Evolutionary conservation across 768 basidiomycete genomes (phyloP).

Genomic region (Phaeolepiota aurea): DNA sequence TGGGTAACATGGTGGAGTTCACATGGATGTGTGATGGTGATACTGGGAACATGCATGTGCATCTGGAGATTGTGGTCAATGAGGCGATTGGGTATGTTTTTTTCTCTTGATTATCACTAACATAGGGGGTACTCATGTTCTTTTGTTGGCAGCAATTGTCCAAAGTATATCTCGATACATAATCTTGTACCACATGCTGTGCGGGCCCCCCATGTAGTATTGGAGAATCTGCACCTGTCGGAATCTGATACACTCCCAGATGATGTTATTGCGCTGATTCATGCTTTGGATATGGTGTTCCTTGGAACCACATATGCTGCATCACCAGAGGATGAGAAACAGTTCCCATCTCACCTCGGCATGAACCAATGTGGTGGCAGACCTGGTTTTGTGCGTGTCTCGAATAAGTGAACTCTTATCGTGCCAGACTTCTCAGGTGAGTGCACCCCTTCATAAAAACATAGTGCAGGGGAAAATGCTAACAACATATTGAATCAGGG

Average conservation of each 20-base stretch:
- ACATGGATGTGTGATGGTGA: no score
- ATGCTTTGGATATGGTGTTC: constrained; percentile 43
- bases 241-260: constrained; percentile 35
- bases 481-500: no score
- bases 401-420: constrained; percentile 44
- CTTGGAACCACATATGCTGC: constrained; percentile 45
- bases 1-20: constrained; percentile 33
- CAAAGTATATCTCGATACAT: constrained; percentile 59
- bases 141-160: constrained; percentile 43
- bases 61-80: constrained; percentile 38
- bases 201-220: constrained; percentile 27
- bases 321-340: constrained; percentile 21
- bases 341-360: constrained; percentile 49
- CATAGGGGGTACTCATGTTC: not conserved
- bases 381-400: constrained; percentile 57
- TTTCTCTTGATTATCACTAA: not conserved
- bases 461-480: no score
- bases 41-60: constrained; percentile 12
- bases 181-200: constrained; percentile 35
- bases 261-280: constrained; percentile 39
- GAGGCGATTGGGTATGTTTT: constrained; percentile 47
- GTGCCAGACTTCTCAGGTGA: constrained; percentile 55
- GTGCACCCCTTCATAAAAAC: constrained; percentile 7
- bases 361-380: constrained; percentile 60
- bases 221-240: constrained; percentile 24